Conservation (phyloP, 148 eudicot species). For the Vaccinium darrowii region DNA sequence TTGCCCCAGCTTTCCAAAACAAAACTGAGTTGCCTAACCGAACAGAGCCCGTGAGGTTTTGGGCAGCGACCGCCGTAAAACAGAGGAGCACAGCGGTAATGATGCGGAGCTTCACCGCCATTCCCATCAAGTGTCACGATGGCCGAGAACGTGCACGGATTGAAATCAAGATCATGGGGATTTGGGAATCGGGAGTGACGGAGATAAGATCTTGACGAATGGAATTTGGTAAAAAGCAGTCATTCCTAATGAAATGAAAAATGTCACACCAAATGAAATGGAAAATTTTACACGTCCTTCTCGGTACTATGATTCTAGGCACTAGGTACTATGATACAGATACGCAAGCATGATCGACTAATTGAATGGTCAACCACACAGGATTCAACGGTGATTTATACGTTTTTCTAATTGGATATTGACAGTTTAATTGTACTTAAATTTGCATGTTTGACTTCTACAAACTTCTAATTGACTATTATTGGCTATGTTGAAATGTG, state of each 20-base stretch:
- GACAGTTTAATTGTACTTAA: neutral
- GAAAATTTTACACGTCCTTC: too few species aligned
- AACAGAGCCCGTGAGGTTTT: slow-evolving; percentile 4
- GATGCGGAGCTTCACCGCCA: neutral
- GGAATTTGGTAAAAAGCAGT: too few species aligned
- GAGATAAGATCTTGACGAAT: too few species aligned
- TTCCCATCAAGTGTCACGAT: neutral
- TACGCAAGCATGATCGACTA: too few species aligned
- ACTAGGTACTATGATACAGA: too few species aligned
- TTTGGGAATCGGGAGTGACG: too few species aligned
- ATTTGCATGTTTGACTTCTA: neutral
- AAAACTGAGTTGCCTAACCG: too few species aligned
- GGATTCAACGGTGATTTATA: slow-evolving; percentile 42
- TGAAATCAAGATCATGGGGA: neutral
- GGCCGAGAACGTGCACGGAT: neutral
- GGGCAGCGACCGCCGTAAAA: neutral
- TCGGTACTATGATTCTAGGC: too few species aligned
- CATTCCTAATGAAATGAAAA: too few species aligned
- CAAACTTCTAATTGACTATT: neutral
- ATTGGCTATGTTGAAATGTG: neutral
- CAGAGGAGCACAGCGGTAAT: slow-evolving; percentile 4
- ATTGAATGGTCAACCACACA: too few species aligned
- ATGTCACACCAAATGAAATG: slow-evolving; percentile 41
- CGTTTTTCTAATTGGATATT: neutral
- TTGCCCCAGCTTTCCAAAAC: too few species aligned